These are phyloP conservation scores for Dendrobium nobile DNA, from an alignment of 106 monocot species.

Conservation along the genomic window DNA sequence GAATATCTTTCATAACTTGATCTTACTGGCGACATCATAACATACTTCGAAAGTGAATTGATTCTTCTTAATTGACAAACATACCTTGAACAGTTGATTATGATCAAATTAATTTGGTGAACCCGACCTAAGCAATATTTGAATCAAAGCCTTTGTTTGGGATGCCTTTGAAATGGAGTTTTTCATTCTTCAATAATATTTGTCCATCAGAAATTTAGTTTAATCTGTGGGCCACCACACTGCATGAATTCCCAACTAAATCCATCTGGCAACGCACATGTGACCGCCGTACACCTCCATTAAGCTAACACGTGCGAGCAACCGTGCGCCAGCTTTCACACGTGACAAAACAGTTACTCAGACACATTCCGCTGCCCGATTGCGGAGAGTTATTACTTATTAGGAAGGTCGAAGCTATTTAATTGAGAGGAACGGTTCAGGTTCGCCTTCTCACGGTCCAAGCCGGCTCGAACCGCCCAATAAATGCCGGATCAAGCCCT, in stretches of 20 bases:
- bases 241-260: neutral
- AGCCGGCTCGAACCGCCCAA: neutral
- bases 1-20: no score
- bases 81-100: no score
- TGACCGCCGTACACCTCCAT: neutral
- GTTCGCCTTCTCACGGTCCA: neutral
- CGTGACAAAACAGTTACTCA: neutral
- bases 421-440: neutral
- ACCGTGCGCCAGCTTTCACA: constrained; percentile 2
- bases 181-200: neutral
- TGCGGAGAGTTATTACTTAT: neutral
- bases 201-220: neutral
- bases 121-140: no score
- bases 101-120: no score
- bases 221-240: neutral
- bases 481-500: neutral
- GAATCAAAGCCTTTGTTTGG: no score
- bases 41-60: no score
- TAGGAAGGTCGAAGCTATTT: neutral
- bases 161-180: no score
- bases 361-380: no score
- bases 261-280: neutral
- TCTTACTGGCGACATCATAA: no score
- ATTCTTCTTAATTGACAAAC: no score
- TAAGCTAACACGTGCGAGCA: neutral